Percentiles rank a stretch among this genome's conserved stretches.
Conservation (phyloP, 2,329 filamentous ascomycete species). For the Gremmenia infestans region DNA sequence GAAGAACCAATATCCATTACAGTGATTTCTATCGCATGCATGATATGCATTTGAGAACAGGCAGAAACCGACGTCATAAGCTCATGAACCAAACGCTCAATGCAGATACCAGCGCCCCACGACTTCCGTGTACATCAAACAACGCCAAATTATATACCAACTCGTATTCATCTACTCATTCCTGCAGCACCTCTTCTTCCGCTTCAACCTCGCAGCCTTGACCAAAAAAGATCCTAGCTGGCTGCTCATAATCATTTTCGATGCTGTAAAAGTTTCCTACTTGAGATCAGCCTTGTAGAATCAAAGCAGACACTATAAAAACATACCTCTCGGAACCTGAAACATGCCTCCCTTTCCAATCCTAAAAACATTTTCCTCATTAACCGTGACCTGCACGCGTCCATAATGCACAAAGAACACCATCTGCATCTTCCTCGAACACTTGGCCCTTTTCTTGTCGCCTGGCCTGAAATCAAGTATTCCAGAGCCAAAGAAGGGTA, state of each 20-base stretch:
- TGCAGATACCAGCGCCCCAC: not conserved
- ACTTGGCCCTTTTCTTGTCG: conserved; percentile 83
- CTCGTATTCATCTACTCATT: not conserved
- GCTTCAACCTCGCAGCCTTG: conserved; percentile 64
- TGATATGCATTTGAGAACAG: not conserved
- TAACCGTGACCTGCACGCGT: conserved; percentile 73
- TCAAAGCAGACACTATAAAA: conserved; percentile 6
- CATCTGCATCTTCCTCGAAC: conserved; percentile 94
- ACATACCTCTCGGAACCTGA: conserved; percentile 89
- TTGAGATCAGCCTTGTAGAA: conserved; percentile 9
- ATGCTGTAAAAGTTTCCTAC: conserved; percentile 93
- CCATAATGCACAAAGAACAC: conserved; percentile 87
- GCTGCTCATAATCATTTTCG: conserved; percentile 66
- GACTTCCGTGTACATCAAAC: not conserved
- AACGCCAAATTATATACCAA: not conserved
- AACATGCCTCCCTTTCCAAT: conserved; percentile 86
- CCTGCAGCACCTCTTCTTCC: not conserved
- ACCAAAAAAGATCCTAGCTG: conserved; percentile 83
- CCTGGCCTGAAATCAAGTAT: conserved; percentile 83
- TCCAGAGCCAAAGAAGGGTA: conserved; percentile 83
- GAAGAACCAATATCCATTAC: too few relatives aligned
- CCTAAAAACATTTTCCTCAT: conserved; percentile 65
- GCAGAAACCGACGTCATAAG: not conserved
- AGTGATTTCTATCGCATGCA: not conserved
- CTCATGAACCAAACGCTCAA: not conserved